Evolutionary conservation across 495 filamentous ascomycete genomes (phyloP), one percentile per base, ranked within the genome.

Genomic region (Elaphomyces granulatus): DNA sequence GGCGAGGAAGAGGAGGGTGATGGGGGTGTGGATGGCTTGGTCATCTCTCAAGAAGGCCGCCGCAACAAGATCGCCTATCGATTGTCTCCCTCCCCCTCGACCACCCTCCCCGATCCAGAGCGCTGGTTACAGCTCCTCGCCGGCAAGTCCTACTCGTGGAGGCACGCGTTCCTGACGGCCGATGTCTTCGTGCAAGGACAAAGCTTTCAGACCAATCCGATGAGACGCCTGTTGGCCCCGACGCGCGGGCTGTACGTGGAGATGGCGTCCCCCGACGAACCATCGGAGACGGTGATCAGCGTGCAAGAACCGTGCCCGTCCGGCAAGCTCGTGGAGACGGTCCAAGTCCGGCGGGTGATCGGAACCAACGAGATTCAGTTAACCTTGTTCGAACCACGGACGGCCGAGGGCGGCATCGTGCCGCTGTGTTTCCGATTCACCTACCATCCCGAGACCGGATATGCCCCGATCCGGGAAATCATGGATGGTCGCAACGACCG

Each of bases 151-250:
- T 81, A 81, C 51, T 93, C 83, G 21, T 99, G 90, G 90, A 73
- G 85, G 40, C 84, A 90, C 55, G 92, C 90, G n/a, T 71, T 99
- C n/a, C 92, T 99, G 60, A 80, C 80, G n/a, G 79, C 87, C 12
- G 86, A 95, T 45, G 80, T 94, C 32, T 81, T 93, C 40, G 82
- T 96, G 15, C 90, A 99, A 61, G 90, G 86, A 10, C 78, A 94
- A 51, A 86, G 90, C 50, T 95, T 92, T 63, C 86, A 95, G 64
- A 90, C 84, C 21, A 96, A 98, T 59, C 90, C 90, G 1, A 81
- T 94, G 70, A 83, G 78, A 54, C 76, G 86, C 15, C 81, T 96
- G 35, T 87, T 95, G 43, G 77, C 82, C 9, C 90, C 90, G 1
- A 77, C 76, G 9, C 70, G 72, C 4, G 92, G 92, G 16, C 75